These are phyloP conservation scores for Friedmanniomyces simplex DNA, from an alignment of 495 filamentous ascomycete species.

Conservation along the genomic window DNA sequence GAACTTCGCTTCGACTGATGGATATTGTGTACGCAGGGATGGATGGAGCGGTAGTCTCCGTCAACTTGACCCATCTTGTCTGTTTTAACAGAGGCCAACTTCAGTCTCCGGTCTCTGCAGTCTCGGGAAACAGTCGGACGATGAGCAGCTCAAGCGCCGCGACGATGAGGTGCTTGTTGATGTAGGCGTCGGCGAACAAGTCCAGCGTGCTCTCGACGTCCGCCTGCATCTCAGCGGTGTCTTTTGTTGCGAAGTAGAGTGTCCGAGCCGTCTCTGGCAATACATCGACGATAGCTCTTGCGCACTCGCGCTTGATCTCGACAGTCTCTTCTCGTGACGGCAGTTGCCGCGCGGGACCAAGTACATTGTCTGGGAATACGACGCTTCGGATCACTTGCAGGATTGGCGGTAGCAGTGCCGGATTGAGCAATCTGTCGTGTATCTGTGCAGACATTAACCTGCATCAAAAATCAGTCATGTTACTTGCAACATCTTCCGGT, in stretches of 20 bases:
- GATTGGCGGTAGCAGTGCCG: slow-evolving; percentile 58
- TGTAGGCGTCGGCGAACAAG: slow-evolving; percentile 67
- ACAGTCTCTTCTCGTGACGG: slow-evolving; percentile 35
- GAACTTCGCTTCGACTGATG: neutral
- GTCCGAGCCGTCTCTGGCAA: slow-evolving; percentile 38
- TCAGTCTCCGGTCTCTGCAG: slow-evolving; percentile 32
- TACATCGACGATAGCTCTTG: slow-evolving; percentile 40
- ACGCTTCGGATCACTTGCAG: slow-evolving; percentile 60
- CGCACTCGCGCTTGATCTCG: slow-evolving; percentile 48
- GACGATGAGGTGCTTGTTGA: slow-evolving; percentile 84
- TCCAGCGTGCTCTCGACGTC: slow-evolving; percentile 49
- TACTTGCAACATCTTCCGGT: neutral
- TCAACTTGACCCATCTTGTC: neutral
- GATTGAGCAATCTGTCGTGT: slow-evolving; percentile 50
- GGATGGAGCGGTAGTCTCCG: neutral
- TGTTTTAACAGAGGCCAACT: neutral
- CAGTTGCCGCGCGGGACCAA: slow-evolving; percentile 33
- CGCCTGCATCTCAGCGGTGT: slow-evolving; percentile 23
- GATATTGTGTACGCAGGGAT: neutral
- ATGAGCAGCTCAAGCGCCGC: slow-evolving; percentile 66
- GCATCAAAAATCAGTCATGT: slow-evolving; percentile 3
- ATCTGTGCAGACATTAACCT: slow-evolving; percentile 8
- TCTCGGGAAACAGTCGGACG: slow-evolving; percentile 70
- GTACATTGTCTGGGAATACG: slow-evolving; percentile 69
- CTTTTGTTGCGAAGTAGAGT: slow-evolving; percentile 44